phyloP scores from a whole-genome alignment of 306 rosid genomes.

The Vicia sativa region DNA sequence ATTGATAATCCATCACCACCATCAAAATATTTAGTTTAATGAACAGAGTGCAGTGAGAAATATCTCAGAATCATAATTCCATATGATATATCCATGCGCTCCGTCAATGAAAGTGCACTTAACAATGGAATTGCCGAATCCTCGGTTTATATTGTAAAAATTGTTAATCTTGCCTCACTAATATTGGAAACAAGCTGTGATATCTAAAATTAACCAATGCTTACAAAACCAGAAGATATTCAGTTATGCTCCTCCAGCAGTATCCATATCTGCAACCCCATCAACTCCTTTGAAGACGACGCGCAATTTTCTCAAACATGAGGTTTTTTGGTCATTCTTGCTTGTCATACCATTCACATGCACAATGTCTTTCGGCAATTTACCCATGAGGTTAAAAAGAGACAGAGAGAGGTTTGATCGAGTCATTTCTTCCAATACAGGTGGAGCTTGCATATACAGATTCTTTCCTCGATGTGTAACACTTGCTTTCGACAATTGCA shows the following conservation, averaged over 20 bases:
- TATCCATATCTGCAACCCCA: slow-evolving; percentile 86
- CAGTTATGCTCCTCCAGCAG: slow-evolving; percentile 77
- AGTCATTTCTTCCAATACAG: slow-evolving; percentile 95
- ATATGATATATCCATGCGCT: slow-evolving; percentile 15
- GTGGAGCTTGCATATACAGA: slow-evolving; percentile 96
- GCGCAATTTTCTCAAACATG: slow-evolving; percentile 71
- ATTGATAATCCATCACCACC: no score
- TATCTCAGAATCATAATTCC: slow-evolving; percentile 9
- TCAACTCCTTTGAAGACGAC: slow-evolving; percentile 80
- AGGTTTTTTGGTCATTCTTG: slow-evolving; percentile 59
- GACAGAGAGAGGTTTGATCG: slow-evolving; percentile 68
- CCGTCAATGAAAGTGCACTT: slow-evolving; percentile 23
- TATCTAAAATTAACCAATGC: slow-evolving; percentile 30
- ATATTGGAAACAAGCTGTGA: slow-evolving; percentile 37
- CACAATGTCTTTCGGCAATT: slow-evolving; percentile 63
- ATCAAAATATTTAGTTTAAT: no score
- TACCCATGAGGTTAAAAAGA: slow-evolving; percentile 78
- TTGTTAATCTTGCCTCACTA: slow-evolving; percentile 46
- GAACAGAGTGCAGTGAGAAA: no score
- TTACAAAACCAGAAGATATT: slow-evolving; percentile 30
- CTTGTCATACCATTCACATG: slow-evolving; percentile 75
- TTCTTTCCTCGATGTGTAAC: slow-evolving; percentile 74
- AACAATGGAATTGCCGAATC: slow-evolving; percentile 29
- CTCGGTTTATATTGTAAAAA: slow-evolving; percentile 42
- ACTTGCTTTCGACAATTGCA: slow-evolving; percentile 81